phyloP scores from a whole-genome alignment of 768 basidiomycete genomes.

The Tricholoma saponaceum region DNA sequence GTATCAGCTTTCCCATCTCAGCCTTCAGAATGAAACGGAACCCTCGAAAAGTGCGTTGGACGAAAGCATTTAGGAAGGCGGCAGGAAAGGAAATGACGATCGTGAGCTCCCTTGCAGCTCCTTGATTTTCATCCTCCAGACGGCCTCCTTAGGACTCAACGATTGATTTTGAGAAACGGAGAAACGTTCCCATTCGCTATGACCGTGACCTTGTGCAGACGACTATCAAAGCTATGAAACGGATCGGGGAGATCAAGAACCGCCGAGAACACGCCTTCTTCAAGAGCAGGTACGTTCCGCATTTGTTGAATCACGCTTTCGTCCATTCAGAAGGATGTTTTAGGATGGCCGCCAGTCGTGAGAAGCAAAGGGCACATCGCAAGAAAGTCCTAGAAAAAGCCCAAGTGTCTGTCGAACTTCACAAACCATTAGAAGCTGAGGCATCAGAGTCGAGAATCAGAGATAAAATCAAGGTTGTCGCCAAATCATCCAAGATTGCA shows the following conservation, averaged over 20 bases:
- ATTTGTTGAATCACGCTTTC: not conserved
- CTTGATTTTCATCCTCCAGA: not conserved
- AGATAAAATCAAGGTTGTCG: constrained; percentile 75
- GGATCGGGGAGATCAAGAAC: constrained; percentile 87
- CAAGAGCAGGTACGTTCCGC: constrained; percentile 70
- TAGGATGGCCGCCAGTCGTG: constrained; percentile 83
- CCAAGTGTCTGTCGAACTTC: constrained; percentile 57
- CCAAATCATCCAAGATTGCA: constrained; percentile 59
- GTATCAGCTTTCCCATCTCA: not conserved
- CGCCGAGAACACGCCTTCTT: constrained; percentile 93
- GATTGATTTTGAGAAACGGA: constrained; percentile 97
- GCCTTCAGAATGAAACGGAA: constrained; percentile 92
- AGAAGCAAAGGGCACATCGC: constrained; percentile 73
- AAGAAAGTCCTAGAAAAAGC: constrained; percentile 57
- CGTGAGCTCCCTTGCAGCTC: constrained; percentile 45
- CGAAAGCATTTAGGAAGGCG: constrained; percentile 97
- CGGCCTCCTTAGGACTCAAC: constrained; percentile 75
- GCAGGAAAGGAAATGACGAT: constrained; percentile 99
- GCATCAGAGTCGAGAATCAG: constrained; percentile 44
- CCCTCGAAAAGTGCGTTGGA: constrained; percentile 98
- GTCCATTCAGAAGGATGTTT: constrained; percentile 2
- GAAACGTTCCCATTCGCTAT: constrained; percentile 96
- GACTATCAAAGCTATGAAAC: constrained; percentile 95
- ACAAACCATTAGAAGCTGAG: constrained; percentile 54
- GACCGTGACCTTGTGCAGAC: constrained; percentile 90